Percentiles rank a stretch among this genome's conserved stretches.
Evolutionary conservation across 2,329 filamentous ascomycete genomes (phyloP).

Genomic region (Colletotrichum magnum): DNA sequence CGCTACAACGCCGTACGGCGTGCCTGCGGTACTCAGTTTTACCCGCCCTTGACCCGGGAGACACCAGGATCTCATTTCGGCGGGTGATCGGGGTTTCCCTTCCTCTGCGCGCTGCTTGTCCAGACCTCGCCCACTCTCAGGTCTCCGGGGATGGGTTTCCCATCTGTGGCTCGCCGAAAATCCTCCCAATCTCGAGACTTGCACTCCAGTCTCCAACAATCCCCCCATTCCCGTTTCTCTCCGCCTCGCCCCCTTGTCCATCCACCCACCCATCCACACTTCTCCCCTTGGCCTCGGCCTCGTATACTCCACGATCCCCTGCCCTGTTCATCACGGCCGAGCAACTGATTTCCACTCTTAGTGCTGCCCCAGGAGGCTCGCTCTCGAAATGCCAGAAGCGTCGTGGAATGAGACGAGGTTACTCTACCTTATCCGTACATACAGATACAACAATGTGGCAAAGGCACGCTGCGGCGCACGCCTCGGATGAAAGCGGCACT

Average conservation of each 20-base stretch:
- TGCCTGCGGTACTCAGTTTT: not conserved
- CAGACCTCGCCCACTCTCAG: not conserved
- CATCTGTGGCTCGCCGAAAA: slow-evolving; percentile 13
- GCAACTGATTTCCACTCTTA: not conserved
- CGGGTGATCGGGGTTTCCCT: slow-evolving; percentile 14
- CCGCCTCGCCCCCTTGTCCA: slow-evolving; percentile 3
- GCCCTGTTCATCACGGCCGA: not conserved
- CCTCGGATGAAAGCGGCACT: slow-evolving; percentile 36
- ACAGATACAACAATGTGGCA: slow-evolving; percentile 8
- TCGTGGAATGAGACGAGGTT: slow-evolving; percentile 30
- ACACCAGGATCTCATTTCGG: slow-evolving; percentile 27
- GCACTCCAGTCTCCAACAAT: no score
- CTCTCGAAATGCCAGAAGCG: slow-evolving; percentile 21
- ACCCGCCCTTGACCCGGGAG: no score
- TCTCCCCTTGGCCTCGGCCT: no score
- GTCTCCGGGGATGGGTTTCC: slow-evolving; percentile 6
- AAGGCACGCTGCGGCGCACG: slow-evolving; percentile 10
- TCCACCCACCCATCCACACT: no score
- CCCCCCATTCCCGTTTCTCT: not conserved
- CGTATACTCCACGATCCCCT: slow-evolving; percentile 1
- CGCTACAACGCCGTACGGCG: not conserved
- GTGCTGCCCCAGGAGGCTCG: not conserved
- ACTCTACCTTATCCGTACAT: no score
- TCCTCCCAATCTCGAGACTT: slow-evolving; percentile 1
- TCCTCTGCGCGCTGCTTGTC: not conserved